Percentiles rank a stretch among this genome's conserved stretches.
These are phyloP conservation scores for Heterobasidion parviporum DNA, from an alignment of 1,284 basidiomycete species.

Conservation along the genomic window DNA sequence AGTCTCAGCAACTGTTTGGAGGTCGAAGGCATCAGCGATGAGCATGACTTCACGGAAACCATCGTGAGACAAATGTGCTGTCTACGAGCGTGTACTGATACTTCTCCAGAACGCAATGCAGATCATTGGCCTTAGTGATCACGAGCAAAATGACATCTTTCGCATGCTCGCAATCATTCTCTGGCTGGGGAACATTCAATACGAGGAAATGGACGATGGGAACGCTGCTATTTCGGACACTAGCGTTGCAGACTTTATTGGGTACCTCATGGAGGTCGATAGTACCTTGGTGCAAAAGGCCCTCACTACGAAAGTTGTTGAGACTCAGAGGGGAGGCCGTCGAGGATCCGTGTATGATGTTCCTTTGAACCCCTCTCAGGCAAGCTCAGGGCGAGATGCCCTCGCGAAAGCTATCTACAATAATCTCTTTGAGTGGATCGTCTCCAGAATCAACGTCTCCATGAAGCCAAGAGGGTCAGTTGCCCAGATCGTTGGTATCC, in stretches of 20 bases:
- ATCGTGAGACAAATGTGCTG: constrained; percentile 43
- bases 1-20: constrained; percentile 88
- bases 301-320: constrained; percentile 81
- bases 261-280: constrained; percentile 91
- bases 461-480: constrained; percentile 81
- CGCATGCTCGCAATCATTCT: constrained; percentile 89
- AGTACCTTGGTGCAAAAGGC: constrained; percentile 76
- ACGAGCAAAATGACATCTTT: constrained; percentile 92
- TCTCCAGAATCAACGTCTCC: constrained; percentile 90
- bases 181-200: constrained; percentile 96
- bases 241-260: constrained; percentile 92
- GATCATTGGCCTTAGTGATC: constrained; percentile 76
- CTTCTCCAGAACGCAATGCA: constrained; percentile 80
- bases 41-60: constrained; percentile 83
- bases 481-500: constrained; percentile 90
- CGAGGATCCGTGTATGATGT: constrained; percentile 96
- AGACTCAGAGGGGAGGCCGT: constrained; percentile 88
- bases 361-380: constrained; percentile 91
- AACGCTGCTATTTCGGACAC: constrained; percentile 80
- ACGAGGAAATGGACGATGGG: constrained; percentile 83
- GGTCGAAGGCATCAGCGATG: constrained; percentile 89
- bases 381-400: constrained; percentile 83
- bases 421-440: constrained; percentile 99
- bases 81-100: constrained; percentile 10
- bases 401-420: constrained; percentile 97